A percentile compares a stretch with the other conserved stretches of the same genome.
These are phyloP conservation scores for Drechslerella coelobrocha DNA, from an alignment of 2,329 filamentous ascomycete genomes.

Conservation along the genomic window DNA sequence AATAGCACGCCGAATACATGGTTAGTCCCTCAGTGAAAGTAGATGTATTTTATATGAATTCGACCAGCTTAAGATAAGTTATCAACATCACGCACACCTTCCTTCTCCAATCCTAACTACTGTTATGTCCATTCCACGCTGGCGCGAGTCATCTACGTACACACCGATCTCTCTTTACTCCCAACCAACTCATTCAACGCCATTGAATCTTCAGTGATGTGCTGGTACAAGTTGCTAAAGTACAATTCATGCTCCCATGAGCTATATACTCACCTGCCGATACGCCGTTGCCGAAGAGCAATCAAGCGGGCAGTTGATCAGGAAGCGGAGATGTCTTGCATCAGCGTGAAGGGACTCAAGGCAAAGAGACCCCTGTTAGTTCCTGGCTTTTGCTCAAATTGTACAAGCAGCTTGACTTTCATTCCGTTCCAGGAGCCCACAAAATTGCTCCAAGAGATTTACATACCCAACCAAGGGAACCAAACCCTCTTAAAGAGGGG, in stretches of 20 bases:
- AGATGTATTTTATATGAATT: too few relatives aligned
- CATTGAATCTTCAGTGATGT: constrained; percentile 13
- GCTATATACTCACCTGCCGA: constrained; percentile 11
- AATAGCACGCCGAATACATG: too few relatives aligned
- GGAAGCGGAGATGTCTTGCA: constrained; percentile 32
- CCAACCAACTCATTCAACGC: background rate
- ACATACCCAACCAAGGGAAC: too few relatives aligned
- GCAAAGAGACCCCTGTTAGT: background rate
- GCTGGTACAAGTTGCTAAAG: constrained; percentile 12
- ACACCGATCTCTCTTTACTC: background rate
- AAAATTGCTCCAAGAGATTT: background rate
- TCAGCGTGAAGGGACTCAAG: constrained; percentile 9
- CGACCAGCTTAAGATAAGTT: background rate
- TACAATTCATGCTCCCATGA: constrained; percentile 10
- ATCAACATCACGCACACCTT: background rate
- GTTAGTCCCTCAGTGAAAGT: too few relatives aligned
- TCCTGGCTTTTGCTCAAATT: background rate
- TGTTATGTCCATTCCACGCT: too few relatives aligned
- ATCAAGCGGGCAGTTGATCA: constrained; percentile 9
- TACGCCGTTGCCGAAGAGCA: constrained; percentile 8
- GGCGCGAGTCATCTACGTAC: background rate
- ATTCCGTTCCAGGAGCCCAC: background rate
- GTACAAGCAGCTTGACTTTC: background rate
- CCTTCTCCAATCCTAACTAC: background rate
- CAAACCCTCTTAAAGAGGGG: too few relatives aligned